Percentiles rank a stretch among this genome's conserved stretches.
Evolutionary conservation across 2,329 filamentous ascomycete genomes (phyloP).

Genomic region (Phyllosticta ampelicida): DNA sequence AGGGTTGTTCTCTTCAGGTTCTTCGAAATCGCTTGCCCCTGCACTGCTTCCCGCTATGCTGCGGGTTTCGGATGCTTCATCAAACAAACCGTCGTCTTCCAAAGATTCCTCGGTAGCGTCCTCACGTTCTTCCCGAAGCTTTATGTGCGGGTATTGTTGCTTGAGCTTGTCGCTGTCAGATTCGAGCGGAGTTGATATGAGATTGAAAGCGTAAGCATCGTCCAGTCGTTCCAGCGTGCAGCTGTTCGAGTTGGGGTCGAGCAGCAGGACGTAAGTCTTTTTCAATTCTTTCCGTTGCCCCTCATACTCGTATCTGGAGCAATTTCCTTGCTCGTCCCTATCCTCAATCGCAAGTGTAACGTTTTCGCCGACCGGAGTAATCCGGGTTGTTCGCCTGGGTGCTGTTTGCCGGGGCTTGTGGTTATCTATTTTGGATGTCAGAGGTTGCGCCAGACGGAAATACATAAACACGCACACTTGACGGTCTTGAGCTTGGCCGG

Average conservation of each 20-base stretch:
- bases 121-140: constrained; percentile 18
- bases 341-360: constrained; percentile 20
- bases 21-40: constrained; percentile 19
- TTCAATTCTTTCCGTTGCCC: constrained; percentile 24
- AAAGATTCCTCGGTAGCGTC: constrained; percentile 12
- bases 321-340: constrained; percentile 13
- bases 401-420: constrained; percentile 31
- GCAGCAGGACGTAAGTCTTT: constrained; percentile 49
- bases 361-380: constrained; percentile 16
- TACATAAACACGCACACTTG: neutral
- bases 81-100: constrained; percentile 22
- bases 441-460: neutral
- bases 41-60: constrained; percentile 1
- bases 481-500: constrained; percentile 1
- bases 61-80: constrained; percentile 9
- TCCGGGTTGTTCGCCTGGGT: constrained; percentile 19
- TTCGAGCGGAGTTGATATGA: constrained; percentile 58
- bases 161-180: constrained; percentile 52
- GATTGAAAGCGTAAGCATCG: constrained; percentile 79
- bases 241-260: constrained; percentile 61
- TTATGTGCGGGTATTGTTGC: constrained; percentile 57
- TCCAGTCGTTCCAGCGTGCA: constrained; percentile 76
- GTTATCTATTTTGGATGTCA: constrained; percentile 27
- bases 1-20: constrained; percentile 34
- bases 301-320: constrained; percentile 29